Conservation (phyloP, 2,329 filamentous ascomycete genomes). For the Xylaria sp. region DNA sequence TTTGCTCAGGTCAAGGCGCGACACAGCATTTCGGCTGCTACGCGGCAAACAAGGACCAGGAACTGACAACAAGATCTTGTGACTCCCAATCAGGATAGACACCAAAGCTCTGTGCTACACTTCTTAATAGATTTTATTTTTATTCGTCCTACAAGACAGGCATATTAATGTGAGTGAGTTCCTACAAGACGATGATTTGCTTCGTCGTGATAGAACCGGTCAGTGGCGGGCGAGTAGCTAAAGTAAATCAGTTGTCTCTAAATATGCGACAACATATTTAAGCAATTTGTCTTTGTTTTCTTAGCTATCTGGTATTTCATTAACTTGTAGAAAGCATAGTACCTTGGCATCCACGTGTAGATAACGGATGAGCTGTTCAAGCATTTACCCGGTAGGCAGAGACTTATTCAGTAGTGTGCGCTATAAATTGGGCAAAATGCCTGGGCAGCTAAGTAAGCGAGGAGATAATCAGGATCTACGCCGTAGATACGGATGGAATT, state of each 20-base stretch:
- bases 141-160: too few relatives aligned
- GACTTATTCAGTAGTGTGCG: not conserved
- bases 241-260: too few relatives aligned
- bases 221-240: not conserved
- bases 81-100: slow-evolving; percentile 5
- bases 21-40: not conserved
- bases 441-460: too few relatives aligned
- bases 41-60: slow-evolving; percentile 5
- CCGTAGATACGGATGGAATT: too few relatives aligned
- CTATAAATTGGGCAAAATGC: too few relatives aligned
- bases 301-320: not conserved
- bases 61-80: slow-evolving; percentile 6
- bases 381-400: not conserved
- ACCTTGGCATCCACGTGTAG: too few relatives aligned
- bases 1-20: slow-evolving; percentile 1
- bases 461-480: too few relatives aligned
- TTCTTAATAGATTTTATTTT: not conserved
- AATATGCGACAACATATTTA: too few relatives aligned
- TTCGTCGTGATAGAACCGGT: too few relatives aligned
- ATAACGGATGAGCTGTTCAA: not conserved
- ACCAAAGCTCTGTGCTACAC: too few relatives aligned
- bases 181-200: too few relatives aligned
- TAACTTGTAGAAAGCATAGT: not conserved
- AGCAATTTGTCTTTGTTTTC: not conserved
- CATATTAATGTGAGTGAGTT: too few relatives aligned